Evolutionary conservation across 1,139 yeast genomes (phyloP).

Genomic region (Saccharomycopsis phalli): DNA sequence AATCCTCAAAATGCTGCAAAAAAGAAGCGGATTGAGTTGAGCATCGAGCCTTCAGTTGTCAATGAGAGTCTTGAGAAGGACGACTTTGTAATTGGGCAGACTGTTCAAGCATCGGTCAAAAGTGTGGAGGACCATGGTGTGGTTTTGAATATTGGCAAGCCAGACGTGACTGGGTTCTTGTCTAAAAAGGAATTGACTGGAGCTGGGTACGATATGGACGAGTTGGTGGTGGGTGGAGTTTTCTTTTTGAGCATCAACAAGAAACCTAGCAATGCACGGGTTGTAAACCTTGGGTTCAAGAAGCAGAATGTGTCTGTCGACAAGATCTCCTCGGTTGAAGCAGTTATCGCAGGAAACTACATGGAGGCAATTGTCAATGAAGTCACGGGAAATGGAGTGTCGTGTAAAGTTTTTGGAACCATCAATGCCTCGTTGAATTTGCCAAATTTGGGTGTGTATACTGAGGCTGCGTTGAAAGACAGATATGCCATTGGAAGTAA

Average conservation of each 20-base stretch:
- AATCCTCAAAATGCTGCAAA: slow-evolving; percentile 29
- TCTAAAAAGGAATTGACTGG: slow-evolving; percentile 52
- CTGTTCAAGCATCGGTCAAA: slow-evolving; percentile 67
- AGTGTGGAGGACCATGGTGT: slow-evolving; percentile 91
- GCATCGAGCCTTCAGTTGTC: slow-evolving; percentile 67
- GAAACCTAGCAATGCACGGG: slow-evolving; percentile 48
- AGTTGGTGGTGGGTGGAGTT: slow-evolving; percentile 37
- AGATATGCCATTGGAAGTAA: slow-evolving; percentile 58
- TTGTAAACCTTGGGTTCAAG: slow-evolving; percentile 42
- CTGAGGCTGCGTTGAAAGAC: slow-evolving; percentile 44
- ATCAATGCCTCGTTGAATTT: slow-evolving; percentile 64
- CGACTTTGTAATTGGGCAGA: slow-evolving; percentile 53
- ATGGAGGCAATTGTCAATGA: slow-evolving; percentile 68
- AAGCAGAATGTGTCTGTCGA: slow-evolving; percentile 37
- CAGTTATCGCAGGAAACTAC: slow-evolving; percentile 75
- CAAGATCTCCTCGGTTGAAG: slow-evolving; percentile 60
- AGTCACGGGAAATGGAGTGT: slow-evolving; percentile 51
- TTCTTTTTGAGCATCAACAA: slow-evolving; percentile 41
- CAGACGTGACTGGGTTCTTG: slow-evolving; percentile 58
- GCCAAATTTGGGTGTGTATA: slow-evolving; percentile 50
- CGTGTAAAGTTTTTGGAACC: slow-evolving; percentile 60
- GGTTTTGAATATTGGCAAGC: slow-evolving; percentile 60
- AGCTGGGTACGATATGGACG: slow-evolving; percentile 26
- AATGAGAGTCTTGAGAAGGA: slow-evolving; percentile 56
- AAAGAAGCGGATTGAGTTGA: slow-evolving; percentile 57